Percentiles rank a stretch among this genome's conserved stretches.
Conservation (phyloP, 2,329 filamentous ascomycete genomes). For the Xylariaceae sp. region DNA sequence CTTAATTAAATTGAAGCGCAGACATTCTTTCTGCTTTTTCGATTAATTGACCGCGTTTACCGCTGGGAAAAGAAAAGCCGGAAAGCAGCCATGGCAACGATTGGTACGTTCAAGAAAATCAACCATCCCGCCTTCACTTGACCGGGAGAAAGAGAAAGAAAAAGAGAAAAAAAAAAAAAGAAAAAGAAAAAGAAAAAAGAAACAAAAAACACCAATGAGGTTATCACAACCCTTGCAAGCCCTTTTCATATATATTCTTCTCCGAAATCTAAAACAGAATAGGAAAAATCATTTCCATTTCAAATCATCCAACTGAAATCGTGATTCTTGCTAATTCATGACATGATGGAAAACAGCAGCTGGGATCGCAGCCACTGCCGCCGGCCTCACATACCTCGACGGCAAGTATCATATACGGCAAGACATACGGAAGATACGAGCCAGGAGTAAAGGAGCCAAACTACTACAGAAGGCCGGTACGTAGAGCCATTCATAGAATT, state of each 20-base stretch:
- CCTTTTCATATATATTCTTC: too few relatives aligned
- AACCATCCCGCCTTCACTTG: not conserved
- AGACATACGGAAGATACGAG: conserved; percentile 49
- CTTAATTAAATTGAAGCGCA: too few relatives aligned
- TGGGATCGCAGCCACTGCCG: conserved; percentile 32
- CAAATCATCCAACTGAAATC: not conserved
- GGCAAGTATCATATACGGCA: conserved; percentile 63
- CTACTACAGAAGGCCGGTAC: conserved; percentile 44
- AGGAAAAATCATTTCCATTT: not conserved
- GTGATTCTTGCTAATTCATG: conserved; percentile 1
- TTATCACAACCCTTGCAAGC: too few relatives aligned
- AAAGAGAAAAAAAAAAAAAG: too few relatives aligned
- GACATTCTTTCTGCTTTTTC: not conserved
- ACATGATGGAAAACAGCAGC: conserved; percentile 21
- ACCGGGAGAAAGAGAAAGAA: not conserved
- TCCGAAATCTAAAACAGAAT: too few relatives aligned
- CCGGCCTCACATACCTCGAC: conserved; percentile 54
- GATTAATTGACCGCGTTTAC: not conserved
- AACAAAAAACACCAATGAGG: too few relatives aligned
- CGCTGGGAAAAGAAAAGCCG: not conserved
- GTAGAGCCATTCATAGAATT: not conserved
- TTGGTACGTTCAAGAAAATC: conserved; percentile 9
- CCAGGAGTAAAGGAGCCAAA: conserved; percentile 38
- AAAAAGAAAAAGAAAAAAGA: too few relatives aligned
- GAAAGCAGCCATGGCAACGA: conserved; percentile 12